Conservation (phyloP, 176 grass and related monocot species). For the Guadua angustifolia region DNA sequence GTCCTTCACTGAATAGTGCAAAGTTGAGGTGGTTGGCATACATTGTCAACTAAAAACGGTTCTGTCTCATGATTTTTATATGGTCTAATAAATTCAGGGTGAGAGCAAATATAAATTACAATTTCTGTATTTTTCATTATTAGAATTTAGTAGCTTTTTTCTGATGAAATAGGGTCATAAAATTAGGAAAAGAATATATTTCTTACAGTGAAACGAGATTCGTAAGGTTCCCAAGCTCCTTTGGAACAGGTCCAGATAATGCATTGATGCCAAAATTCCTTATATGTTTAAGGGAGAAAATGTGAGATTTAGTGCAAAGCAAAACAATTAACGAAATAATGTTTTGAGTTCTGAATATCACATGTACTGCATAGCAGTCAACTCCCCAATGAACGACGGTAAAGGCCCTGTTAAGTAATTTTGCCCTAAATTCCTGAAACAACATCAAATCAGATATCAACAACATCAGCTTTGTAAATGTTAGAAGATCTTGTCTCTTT, state of each 20-base stretch:
- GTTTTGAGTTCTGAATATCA: slow-evolving; percentile 25
- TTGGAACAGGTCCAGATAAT: slow-evolving; percentile 80
- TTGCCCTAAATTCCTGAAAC: slow-evolving; percentile 59
- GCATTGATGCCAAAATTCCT: slow-evolving; percentile 72
- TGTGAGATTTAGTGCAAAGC: neutral
- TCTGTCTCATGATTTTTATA: neutral
- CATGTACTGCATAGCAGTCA: slow-evolving; percentile 76
- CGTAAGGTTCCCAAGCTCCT: slow-evolving; percentile 76
- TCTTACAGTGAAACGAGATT: slow-evolving; percentile 62
- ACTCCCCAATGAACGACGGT: slow-evolving; percentile 68
- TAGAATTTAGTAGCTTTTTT: neutral
- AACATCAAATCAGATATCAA: neutral
- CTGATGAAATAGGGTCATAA: neutral
- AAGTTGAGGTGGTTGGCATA: neutral
- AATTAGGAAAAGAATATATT: neutral
- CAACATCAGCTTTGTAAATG: neutral
- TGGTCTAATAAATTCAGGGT: neutral
- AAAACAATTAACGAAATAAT: neutral
- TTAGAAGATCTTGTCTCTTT: too few relatives aligned
- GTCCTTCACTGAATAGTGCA: neutral
- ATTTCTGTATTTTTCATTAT: neutral
- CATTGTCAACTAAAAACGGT: neutral
- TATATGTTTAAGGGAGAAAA: slow-evolving; percentile 34
- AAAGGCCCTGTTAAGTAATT: slow-evolving; percentile 78
- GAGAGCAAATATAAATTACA: neutral